Conservation (phyloP, 768 basidiomycete genomes). For the Pisolithus marmoratus region DNA sequence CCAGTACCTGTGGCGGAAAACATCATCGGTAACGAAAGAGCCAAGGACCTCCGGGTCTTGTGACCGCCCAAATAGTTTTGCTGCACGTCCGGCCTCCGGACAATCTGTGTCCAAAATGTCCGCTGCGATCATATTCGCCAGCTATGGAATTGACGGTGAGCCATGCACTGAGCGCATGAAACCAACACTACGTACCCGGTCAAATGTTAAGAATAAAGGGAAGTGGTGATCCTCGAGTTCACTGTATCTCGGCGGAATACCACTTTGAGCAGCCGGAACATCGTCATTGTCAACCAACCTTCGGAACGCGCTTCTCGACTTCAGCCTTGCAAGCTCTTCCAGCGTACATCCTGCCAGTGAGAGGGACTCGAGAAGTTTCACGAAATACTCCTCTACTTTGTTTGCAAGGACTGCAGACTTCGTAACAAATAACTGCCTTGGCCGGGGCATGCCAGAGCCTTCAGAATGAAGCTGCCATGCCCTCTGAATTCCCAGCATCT, state of each 20-base stretch:
- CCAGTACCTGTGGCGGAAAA: conserved; percentile 49
- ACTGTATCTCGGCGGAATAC: conserved; percentile 42
- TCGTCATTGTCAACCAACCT: conserved; percentile 26
- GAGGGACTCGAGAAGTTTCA: conserved; percentile 43
- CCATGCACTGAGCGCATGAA: not conserved
- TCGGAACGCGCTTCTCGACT: conserved; percentile 13
- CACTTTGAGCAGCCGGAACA: conserved; percentile 25
- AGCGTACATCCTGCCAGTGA: conserved; percentile 30
- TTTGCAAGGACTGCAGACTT: conserved; percentile 58
- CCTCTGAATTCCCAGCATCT: conserved; percentile 57
- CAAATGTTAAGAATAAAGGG: conserved; percentile 59
- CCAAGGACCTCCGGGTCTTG: conserved; percentile 53
- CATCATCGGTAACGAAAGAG: conserved; percentile 34
- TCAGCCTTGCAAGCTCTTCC: conserved; percentile 32
- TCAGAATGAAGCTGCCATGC: conserved; percentile 36
- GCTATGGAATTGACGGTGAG: not conserved
- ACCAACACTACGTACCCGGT: conserved; percentile 37
- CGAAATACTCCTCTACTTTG: conserved; percentile 64
- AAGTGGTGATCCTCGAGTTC: conserved; percentile 52
- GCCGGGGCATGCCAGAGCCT: conserved; percentile 35
- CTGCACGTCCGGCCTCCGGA: not conserved
- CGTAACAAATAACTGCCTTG: conserved; percentile 69
- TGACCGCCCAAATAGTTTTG: conserved; percentile 34
- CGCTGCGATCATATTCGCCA: conserved; percentile 6
- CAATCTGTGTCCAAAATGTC: not conserved